Percentiles rank a stretch among this genome's conserved stretches.
Conservation (phyloP, 2,329 filamentous ascomycete genomes). For the Aspergillus candidus region DNA sequence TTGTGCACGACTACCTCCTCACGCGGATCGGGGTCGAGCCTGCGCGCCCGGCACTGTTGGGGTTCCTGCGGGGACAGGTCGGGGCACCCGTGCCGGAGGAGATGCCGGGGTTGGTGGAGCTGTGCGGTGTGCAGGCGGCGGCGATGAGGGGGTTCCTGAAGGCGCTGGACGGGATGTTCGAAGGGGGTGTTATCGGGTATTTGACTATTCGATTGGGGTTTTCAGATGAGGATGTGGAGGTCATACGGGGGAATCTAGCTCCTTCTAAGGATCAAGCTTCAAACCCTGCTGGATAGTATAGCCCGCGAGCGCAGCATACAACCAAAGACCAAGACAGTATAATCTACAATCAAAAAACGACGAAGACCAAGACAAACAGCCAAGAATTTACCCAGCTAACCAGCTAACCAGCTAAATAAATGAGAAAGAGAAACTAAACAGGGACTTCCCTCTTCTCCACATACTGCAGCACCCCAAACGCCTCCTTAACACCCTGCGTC, state of each 20-base stretch:
- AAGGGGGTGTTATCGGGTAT: constrained; percentile 18
- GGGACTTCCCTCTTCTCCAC: constrained; percentile 18
- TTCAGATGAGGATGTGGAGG: constrained; percentile 12
- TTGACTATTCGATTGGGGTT: constrained; percentile 19
- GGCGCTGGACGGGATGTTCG: constrained; percentile 14
- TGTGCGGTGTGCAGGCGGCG: constrained; percentile 19
- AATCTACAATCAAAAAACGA: no score
- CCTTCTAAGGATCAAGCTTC: no score
- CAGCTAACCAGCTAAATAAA: no score
- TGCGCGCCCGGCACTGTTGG: constrained; percentile 16
- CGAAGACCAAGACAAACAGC: no score
- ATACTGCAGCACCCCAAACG: constrained; percentile 23
- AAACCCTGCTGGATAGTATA: no score
- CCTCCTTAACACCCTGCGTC: constrained; percentile 21
- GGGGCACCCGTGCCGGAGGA: constrained; percentile 15
- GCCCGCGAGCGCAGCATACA: no score
- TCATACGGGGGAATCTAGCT: constrained; percentile 18
- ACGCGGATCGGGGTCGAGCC: constrained; percentile 21
- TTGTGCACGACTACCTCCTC: constrained; percentile 60
- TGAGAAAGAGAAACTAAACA: no score
- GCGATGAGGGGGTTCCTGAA: constrained; percentile 23
- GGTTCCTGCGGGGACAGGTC: constrained; percentile 13
- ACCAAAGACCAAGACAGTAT: no score
- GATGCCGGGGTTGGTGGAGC: constrained; percentile 18
- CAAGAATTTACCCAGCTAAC: no score